phyloP scores from a whole-genome alignment of 305 asterid genomes.

The Fraxinus nigra region DNA sequence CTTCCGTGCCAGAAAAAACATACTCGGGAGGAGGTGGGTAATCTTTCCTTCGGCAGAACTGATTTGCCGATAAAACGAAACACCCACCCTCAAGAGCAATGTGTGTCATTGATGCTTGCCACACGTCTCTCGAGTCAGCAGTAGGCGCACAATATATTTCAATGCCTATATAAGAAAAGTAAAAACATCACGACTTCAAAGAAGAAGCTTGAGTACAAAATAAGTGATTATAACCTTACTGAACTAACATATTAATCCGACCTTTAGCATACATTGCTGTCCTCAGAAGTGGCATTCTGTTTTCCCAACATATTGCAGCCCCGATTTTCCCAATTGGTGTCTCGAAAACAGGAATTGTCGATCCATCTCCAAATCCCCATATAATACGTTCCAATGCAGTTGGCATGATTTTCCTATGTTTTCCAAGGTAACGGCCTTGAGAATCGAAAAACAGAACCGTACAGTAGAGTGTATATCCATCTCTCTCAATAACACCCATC shows the following conservation, averaged over 20 bases:
- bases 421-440: constrained; percentile 80
- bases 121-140: constrained; percentile 81
- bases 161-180: constrained; percentile 43
- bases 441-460: constrained; percentile 77
- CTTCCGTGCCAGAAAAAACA: constrained; percentile 63
- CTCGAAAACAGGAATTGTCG: constrained; percentile 85
- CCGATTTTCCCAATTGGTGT: constrained; percentile 90
- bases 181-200: neutral
- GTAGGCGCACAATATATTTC: constrained; percentile 98
- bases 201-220: neutral
- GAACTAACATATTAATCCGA: constrained; percentile 6
- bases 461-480: constrained; percentile 87
- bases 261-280: constrained; percentile 96
- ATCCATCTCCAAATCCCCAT: constrained; percentile 98
- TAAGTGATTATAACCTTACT: neutral
- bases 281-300: constrained; percentile 88
- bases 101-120: constrained; percentile 98
- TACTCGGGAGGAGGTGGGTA: constrained; percentile 95
- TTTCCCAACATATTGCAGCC: constrained; percentile 98
- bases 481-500: constrained; percentile 87
- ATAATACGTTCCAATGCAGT: constrained; percentile 82
- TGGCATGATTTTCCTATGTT: constrained; percentile 91
- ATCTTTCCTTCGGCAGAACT: constrained; percentile 86
- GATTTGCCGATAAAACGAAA: constrained; percentile 90
- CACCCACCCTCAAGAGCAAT: constrained; percentile 98